phyloP scores from a whole-genome alignment of 306 rosid species.

The Myrica gale region DNA sequence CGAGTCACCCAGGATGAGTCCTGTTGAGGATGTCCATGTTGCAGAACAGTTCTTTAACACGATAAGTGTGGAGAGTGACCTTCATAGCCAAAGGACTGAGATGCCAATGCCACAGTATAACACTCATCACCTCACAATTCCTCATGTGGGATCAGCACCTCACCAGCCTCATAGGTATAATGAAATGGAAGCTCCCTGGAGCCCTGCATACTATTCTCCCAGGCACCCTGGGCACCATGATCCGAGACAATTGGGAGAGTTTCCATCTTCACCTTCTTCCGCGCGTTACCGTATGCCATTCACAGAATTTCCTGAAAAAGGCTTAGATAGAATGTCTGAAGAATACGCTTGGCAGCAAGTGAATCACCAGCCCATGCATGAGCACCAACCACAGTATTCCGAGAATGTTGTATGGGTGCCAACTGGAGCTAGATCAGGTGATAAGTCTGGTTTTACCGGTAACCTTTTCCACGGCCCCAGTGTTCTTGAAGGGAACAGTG shows the following conservation, averaged over 20 bases:
- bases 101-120: conserved; percentile 48
- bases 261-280: conserved; percentile 83
- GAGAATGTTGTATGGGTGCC: conserved; percentile 69
- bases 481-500: conserved; percentile 65
- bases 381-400: conserved; percentile 75
- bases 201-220: conserved; percentile 88
- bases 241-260: conserved; percentile 61
- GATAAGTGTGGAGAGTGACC: conserved; percentile 55
- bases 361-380: conserved; percentile 60
- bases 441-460: conserved; percentile 70
- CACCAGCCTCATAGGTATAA: conserved; percentile 75
- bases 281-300: conserved; percentile 61
- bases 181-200: conserved; percentile 83
- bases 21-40: conserved; percentile 57
- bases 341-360: conserved; percentile 66
- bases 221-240: conserved; percentile 72
- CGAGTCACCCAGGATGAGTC: conserved; percentile 52
- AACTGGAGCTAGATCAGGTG: conserved; percentile 52
- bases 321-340: conserved; percentile 72
- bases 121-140: conserved; percentile 56
- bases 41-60: conserved; percentile 64
- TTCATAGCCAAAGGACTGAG: conserved; percentile 77
- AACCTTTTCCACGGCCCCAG: conserved; percentile 55
- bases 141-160: conserved; percentile 59
- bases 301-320: conserved; percentile 58